Evolutionary conservation across 2,329 filamentous ascomycete species (phyloP), one percentile per base, ranked within the genome.

Genomic region (Diplodia mutila): DNA sequence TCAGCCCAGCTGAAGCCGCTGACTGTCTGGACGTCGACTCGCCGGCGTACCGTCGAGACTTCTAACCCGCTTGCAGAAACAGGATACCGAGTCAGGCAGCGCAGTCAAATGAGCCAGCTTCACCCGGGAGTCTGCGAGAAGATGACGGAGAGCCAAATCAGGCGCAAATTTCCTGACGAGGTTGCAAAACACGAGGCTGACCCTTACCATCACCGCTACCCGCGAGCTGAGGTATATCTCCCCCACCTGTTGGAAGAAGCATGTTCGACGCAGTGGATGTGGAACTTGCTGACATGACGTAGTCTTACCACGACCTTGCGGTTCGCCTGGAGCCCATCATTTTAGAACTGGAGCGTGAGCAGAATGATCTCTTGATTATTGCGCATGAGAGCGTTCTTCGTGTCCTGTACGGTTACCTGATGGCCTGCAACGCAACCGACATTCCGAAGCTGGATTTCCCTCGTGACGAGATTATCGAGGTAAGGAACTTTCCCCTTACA

Each of bases 241-340:
- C 49, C 7, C 61, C n/a, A 18, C 9, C 59, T 73, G 79, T 67
- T 11, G 2, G 18, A 16, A 21, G 39, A 29, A 29, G 5, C 27
- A 79, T 59, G 27, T 65, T 6, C 34, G 21, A 59, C n/a, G 37
- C 34, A 11, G 16, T 25, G 6, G 5, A 6, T 67, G 5, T 14
- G 37, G n/a, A 21, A 14, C 32, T 48, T 48, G 39, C 27, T 59
- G 42, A 67, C 46, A 21, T 34, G 32, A 8, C 23, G 8, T 37
- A 97, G 91, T 98, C 94, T 9, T 99, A 99, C 79, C 95, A 99
- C 77, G 95, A 99, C 76, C 89, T 99, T 52, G 95, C 95, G n/a
- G 95, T 99, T 69, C 92, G 95, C 25, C 88, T 99, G 55, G 95
- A 99, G 78, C 96, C 95, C 49, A 97, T 99, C 75, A 99, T 99